Base-by-base conservation (phyloP, 2,329 filamentous ascomycete species). In the Botrytis medusae region DNA sequence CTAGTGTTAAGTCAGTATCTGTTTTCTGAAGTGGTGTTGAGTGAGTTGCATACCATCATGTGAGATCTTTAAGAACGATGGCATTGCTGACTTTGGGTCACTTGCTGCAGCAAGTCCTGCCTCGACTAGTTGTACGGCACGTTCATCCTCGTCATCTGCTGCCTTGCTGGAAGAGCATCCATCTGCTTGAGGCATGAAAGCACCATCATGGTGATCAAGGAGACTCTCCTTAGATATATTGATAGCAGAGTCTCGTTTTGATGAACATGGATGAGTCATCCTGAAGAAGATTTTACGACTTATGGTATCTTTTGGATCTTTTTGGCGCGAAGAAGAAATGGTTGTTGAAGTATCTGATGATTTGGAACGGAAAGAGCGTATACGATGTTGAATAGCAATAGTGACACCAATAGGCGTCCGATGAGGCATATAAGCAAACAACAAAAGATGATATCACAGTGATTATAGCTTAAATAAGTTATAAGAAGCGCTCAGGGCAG, bases 1-100 rank as follows among this genome's bases (percentile, higher is more conserved):
- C 89, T 90, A 71, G 32, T 5, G 22, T 42, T 46, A 34, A 25
- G 65, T 80, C n/a, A 79, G 76, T 29, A 29, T 25, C 7, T 18
- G 63, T 22, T 40, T 8, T 34, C 18, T 32, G 1, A 29, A 12
- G 40, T 59, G 57, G 67, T 75, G 63, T 76, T 76, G 48, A n/a
- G 70, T 34, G 16, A 61, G 29, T 25, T 59, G 81, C 86, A 75
- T 83, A 86, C 88, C 86, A 80, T 82, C 77, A 74, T 83, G 83
- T 40, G 82, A 84, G 72, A 86, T 80, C 51, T 82, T 82, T 73
- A 91, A 81, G 80, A 91, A 91, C 22, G 84, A 82, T 34, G 88
- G 87, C 73, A 88, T 79, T 57, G 74, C 40, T 48, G 74, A 32
- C 57, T 40, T 46, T 72, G 65, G 73, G 34, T 59, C 32, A 2